These are phyloP conservation scores for Nitzschia sp. DNA, from an alignment of 108 stramenopile genomes.

Conservation along the genomic window DNA sequence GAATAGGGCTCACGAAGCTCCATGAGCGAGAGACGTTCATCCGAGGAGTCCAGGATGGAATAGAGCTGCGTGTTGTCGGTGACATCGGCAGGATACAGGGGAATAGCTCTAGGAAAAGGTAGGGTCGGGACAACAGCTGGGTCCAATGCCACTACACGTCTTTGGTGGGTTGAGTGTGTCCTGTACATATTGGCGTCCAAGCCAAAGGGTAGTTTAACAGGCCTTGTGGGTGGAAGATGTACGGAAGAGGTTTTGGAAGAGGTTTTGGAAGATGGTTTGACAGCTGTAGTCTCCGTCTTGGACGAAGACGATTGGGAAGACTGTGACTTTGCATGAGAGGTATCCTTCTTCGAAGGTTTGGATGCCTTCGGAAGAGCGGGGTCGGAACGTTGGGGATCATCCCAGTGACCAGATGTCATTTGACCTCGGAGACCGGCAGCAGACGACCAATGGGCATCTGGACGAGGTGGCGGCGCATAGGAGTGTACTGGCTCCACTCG, in stretches of 20 bases:
- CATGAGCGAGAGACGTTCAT: slow-evolving; percentile 50
- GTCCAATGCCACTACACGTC: slow-evolving; percentile 30
- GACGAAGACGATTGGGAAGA: no score
- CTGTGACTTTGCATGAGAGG: neutral
- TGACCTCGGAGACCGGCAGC: slow-evolving; percentile 34
- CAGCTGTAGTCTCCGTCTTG: neutral
- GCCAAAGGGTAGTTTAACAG: slow-evolving; percentile 3
- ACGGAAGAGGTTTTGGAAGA: neutral
- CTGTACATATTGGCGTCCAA: slow-evolving; percentile 23
- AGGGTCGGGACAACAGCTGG: neutral
- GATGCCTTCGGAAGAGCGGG: neutral
- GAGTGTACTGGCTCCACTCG: neutral
- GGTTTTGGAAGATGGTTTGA: neutral
- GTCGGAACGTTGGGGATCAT: neutral
- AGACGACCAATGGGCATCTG: slow-evolving; percentile 6
- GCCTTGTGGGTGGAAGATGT: slow-evolving; percentile 10
- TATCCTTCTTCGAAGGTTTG: slow-evolving; percentile 4
- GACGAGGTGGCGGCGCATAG: slow-evolving; percentile 4
- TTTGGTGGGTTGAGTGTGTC: neutral
- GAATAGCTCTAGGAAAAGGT: slow-evolving; percentile 18
- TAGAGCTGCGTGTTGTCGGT: slow-evolving; percentile 73
- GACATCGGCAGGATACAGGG: slow-evolving; percentile 50
- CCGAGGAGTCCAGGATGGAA: slow-evolving; percentile 51
- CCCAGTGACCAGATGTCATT: slow-evolving; percentile 26
- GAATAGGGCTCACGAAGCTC: slow-evolving; percentile 51